phyloP scores from a whole-genome alignment of 257 asterid species.

The Ajuga chamaepitys region DNA sequence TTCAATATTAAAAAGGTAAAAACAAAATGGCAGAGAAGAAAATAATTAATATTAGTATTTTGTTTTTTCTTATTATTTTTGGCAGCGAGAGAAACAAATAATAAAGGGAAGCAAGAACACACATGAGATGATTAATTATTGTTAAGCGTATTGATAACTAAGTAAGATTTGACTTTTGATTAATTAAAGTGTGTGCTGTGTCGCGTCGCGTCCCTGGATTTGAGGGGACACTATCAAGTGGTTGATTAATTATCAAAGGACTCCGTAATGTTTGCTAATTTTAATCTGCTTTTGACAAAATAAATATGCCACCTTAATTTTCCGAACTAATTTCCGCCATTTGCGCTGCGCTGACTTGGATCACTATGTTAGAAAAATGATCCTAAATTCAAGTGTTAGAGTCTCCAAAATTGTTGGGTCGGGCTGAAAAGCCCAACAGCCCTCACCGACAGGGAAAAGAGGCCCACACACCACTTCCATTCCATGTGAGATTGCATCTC shows the following conservation, averaged over 20 bases:
- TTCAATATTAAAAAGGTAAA: constrained; percentile 14
- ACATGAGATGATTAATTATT: not conserved
- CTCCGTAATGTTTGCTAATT: constrained; percentile 1
- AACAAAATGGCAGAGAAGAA: not conserved
- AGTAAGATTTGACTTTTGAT: constrained; percentile 18
- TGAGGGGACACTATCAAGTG: constrained; percentile 18
- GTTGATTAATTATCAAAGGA: not conserved
- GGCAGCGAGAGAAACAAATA: not conserved
- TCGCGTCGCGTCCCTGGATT: constrained; percentile 12
- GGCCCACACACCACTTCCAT: constrained; percentile 16
- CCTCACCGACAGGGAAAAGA: constrained; percentile 7
- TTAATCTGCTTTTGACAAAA: no score
- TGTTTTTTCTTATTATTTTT: not conserved
- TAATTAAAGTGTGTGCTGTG: constrained; percentile 6
- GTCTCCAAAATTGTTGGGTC: no score
- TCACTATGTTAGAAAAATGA: no score
- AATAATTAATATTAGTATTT: not conserved
- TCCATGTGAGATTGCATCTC: constrained; percentile 22
- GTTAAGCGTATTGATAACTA: constrained; percentile 5
- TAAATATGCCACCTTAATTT: no score
- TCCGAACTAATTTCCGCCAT: no score
- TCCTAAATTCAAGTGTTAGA: no score
- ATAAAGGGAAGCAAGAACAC: not conserved
- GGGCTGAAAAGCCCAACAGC: no score
- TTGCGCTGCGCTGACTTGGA: no score